Percentiles rank a stretch among this genome's conserved stretches.
phyloP scores from a whole-genome alignment of 208 protist genomes.

The Wallacemonas sp. region DNA sequence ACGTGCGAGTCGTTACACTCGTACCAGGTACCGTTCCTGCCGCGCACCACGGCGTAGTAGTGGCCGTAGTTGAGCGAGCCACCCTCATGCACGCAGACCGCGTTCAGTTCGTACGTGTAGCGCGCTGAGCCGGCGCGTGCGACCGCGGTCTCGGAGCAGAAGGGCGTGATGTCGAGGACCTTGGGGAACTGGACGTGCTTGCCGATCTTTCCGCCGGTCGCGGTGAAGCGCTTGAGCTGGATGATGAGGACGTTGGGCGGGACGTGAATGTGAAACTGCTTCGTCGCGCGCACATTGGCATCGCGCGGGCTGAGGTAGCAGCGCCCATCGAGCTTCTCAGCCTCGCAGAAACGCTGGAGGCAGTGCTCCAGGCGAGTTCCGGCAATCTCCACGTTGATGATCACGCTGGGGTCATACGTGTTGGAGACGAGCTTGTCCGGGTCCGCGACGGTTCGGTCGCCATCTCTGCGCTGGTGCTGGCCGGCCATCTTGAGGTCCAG shows the following conservation, averaged over 20 bases:
- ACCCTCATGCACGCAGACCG: slow-evolving; percentile 89
- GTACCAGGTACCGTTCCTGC: slow-evolving; percentile 85
- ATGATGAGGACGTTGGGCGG: slow-evolving; percentile 84
- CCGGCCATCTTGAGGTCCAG: slow-evolving; percentile 66
- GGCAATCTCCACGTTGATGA: slow-evolving; percentile 73
- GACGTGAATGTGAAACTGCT: slow-evolving; percentile 80
- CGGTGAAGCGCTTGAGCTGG: slow-evolving; percentile 89
- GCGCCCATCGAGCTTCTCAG: slow-evolving; percentile 71
- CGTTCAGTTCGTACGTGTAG: slow-evolving; percentile 84
- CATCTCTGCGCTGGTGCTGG: slow-evolving; percentile 19
- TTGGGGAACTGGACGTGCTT: slow-evolving; percentile 71
- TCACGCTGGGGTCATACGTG: slow-evolving; percentile 87
- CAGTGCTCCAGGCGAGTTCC: slow-evolving; percentile 78
- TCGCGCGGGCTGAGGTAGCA: slow-evolving; percentile 77
- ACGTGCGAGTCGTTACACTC: slow-evolving; percentile 85
- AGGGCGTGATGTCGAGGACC: slow-evolving; percentile 57
- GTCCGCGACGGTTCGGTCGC: not conserved
- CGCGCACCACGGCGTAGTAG: slow-evolving; percentile 89
- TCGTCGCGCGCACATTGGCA: slow-evolving; percentile 74
- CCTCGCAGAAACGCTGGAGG: slow-evolving; percentile 69
- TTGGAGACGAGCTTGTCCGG: slow-evolving; percentile 59
- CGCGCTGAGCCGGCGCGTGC: slow-evolving; percentile 1
- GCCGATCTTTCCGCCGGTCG: slow-evolving; percentile 60
- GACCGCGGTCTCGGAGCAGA: slow-evolving; percentile 37
- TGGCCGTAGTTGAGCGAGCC: slow-evolving; percentile 81